Evolutionary conservation across 148 eudicot species (phyloP).

Genomic region (Dianthus caryophyllus): DNA sequence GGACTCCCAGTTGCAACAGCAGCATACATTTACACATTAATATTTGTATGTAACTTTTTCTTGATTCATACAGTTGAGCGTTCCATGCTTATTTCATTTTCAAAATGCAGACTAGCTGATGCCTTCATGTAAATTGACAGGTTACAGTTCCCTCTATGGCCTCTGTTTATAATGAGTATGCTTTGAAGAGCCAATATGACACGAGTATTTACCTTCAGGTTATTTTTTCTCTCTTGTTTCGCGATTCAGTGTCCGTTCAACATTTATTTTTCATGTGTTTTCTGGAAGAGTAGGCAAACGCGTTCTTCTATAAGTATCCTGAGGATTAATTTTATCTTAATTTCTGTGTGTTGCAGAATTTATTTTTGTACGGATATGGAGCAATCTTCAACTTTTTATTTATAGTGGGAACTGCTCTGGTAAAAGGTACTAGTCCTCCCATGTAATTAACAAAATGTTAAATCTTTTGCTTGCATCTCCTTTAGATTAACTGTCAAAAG

Average conservation of each 20-base stretch:
- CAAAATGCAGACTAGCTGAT: slow-evolving; percentile 1
- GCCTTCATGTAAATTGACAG: slow-evolving; percentile 42
- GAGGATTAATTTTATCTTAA: neutral
- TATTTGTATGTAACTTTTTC: slow-evolving; percentile 64
- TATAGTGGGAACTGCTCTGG: slow-evolving; percentile 54
- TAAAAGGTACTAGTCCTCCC: slow-evolving; percentile 41
- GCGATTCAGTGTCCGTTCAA: neutral
- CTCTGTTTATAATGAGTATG: slow-evolving; percentile 87
- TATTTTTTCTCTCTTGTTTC: slow-evolving; percentile 10
- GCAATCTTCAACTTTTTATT: slow-evolving; percentile 85
- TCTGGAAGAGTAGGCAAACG: neutral
- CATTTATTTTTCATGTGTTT: neutral
- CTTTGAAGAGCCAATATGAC: slow-evolving; percentile 90
- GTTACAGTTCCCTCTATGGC: slow-evolving; percentile 85
- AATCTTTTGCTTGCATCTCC: neutral
- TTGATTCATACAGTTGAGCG: neutral
- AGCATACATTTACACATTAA: slow-evolving; percentile 79
- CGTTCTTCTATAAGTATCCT: neutral
- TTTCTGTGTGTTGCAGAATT: slow-evolving; percentile 45
- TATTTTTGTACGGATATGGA: slow-evolving; percentile 88
- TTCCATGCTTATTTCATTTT: neutral
- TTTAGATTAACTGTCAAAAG: neutral
- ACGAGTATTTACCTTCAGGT: slow-evolving; percentile 94
- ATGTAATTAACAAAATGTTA: neutral
- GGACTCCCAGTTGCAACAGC: slow-evolving; percentile 73